Percentiles rank a stretch among this genome's conserved stretches.
phyloP scores from a whole-genome alignment of 1,284 basidiomycete genomes.

The Abortiporus biennis region DNA sequence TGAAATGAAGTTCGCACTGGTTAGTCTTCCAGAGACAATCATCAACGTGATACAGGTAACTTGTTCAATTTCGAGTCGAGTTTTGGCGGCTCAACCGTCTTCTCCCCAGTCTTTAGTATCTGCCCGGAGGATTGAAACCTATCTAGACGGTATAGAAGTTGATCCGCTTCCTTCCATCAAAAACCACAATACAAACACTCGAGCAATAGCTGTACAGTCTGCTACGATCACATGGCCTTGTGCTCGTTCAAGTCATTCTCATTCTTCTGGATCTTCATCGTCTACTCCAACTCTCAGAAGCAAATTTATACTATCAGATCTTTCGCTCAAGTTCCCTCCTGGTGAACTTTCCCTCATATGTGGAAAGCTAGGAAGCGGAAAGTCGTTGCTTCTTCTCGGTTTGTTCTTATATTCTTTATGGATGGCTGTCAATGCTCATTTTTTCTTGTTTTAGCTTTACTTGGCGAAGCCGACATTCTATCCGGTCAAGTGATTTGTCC shows the following conservation, averaged over 20 bases:
- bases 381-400: constrained; percentile 75
- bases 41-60: constrained; percentile 78
- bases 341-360: constrained; percentile 79
- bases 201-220: constrained; percentile 68
- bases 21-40: constrained; percentile 84
- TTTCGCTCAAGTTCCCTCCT: constrained; percentile 73
- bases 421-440: too few species aligned
- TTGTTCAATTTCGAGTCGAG: constrained; percentile 49
- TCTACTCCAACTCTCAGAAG: constrained; percentile 72
- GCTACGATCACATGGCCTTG: constrained; percentile 90
- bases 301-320: constrained; percentile 79
- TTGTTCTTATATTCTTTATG: constrained; percentile 16
- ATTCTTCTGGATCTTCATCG: constrained; percentile 49
- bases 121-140: constrained; percentile 87
- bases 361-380: constrained; percentile 78
- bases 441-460: constrained; percentile 50
- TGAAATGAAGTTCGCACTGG: constrained; percentile 81
- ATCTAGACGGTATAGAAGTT: constrained; percentile 71
- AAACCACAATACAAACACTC: constrained; percentile 46
- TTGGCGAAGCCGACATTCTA: constrained; percentile 89
- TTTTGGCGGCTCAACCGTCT: too few species aligned
- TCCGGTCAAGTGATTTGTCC: constrained; percentile 79
- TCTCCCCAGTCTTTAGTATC: constrained; percentile 85
- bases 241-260: constrained; percentile 48
- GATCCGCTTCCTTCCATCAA: constrained; percentile 49